Percentiles rank a stretch among this genome's conserved stretches.
phyloP scores from a whole-genome alignment of 1,284 basidiomycete genomes.

The Naganishia sp. region DNA sequence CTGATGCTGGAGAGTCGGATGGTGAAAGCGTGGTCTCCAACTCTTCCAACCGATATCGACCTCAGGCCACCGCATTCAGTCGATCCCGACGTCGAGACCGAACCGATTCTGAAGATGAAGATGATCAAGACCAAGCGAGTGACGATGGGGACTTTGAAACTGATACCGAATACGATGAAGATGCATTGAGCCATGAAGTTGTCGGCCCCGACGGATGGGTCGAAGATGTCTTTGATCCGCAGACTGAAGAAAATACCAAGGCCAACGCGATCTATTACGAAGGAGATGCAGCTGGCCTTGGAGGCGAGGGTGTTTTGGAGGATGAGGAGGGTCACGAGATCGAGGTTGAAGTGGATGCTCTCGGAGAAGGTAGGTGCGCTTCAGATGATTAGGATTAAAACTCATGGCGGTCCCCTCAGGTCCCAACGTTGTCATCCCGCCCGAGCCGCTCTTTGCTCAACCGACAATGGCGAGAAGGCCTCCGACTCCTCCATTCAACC shows the following conservation, averaged over 20 bases:
- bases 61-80: constrained; percentile 48
- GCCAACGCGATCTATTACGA: constrained; percentile 65
- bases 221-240: constrained; percentile 69
- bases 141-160: constrained; percentile 46
- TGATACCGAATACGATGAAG: constrained; percentile 48
- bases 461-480: constrained; percentile 34
- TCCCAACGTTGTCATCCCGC: constrained; percentile 73
- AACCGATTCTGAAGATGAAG: constrained; percentile 54
- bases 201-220: constrained; percentile 50
- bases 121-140: constrained; percentile 43
- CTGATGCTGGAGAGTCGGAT: constrained; percentile 67
- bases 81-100: constrained; percentile 42
- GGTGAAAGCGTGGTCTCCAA: constrained; percentile 55
- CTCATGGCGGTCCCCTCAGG: constrained; percentile 66
- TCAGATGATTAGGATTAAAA: not conserved
- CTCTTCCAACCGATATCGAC: constrained; percentile 55
- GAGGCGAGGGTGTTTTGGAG: constrained; percentile 47
- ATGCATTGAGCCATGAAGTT: constrained; percentile 35
- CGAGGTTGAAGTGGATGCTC: constrained; percentile 52
- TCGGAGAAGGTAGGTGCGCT: constrained; percentile 45
- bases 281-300: constrained; percentile 41
- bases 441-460: constrained; percentile 46
- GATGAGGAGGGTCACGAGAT: constrained; percentile 58
- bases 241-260: constrained; percentile 72
- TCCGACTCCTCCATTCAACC: constrained; percentile 4